These are phyloP conservation scores for Aspergillus sp. DNA, from an alignment of 2,329 filamentous ascomycete genomes.

Conservation along the genomic window DNA sequence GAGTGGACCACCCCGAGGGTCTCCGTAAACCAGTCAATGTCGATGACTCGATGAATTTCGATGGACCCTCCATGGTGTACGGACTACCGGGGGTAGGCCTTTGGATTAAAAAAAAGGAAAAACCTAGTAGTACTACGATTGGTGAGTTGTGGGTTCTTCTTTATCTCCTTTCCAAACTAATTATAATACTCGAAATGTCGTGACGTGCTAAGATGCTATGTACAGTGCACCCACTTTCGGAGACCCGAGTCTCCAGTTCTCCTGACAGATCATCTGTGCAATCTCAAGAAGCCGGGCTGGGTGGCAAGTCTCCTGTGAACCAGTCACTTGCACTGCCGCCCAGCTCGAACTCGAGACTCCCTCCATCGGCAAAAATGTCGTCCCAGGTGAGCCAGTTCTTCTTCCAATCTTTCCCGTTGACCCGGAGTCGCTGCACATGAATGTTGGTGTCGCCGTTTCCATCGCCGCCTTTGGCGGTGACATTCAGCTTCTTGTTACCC, in stretches of 20 bases:
- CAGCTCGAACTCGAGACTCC: slow-evolving; percentile 64
- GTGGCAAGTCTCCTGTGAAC: slow-evolving; percentile 60
- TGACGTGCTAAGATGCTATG: background rate
- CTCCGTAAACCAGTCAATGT: background rate
- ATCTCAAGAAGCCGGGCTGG: slow-evolving; percentile 53
- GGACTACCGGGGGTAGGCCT: background rate
- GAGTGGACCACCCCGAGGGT: background rate
- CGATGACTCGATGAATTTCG: background rate
- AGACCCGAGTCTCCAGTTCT: background rate
- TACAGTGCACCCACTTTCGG: background rate
- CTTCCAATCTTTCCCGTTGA: slow-evolving; percentile 64
- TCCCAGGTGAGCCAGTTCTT: slow-evolving; percentile 66
- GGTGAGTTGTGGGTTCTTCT: background rate
- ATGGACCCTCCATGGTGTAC: background rate
- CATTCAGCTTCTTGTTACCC: slow-evolving; percentile 52
- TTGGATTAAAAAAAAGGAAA: background rate
- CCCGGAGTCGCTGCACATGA: slow-evolving; percentile 65
- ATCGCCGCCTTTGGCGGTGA: slow-evolving; percentile 54
- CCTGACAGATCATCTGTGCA: background rate
- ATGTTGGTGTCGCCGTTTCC: slow-evolving; percentile 45
- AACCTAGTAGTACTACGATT: background rate
- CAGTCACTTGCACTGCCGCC: slow-evolving; percentile 55
- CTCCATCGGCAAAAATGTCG: slow-evolving; percentile 65
- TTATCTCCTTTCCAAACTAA: background rate
- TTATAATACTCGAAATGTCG: background rate